phyloP scores from a whole-genome alignment of 2,329 filamentous ascomycete genomes.

The Aureobasidium uvarum region DNA sequence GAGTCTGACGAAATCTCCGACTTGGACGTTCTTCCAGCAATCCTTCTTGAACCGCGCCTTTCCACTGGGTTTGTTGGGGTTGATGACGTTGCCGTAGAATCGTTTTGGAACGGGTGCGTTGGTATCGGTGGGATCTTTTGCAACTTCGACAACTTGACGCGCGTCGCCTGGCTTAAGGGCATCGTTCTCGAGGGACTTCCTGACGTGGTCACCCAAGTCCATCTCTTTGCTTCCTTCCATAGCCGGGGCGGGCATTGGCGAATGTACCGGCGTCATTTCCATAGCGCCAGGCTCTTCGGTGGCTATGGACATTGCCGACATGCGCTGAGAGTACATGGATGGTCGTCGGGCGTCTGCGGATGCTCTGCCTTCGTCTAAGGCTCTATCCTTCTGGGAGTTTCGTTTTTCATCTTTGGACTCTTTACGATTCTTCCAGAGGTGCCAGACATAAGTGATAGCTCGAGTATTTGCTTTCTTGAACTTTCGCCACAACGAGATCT shows the following conservation, averaged over 20 bases:
- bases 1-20: slow-evolving; percentile 93
- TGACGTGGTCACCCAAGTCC: slow-evolving; percentile 26
- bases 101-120: slow-evolving; percentile 48
- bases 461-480: slow-evolving; percentile 85
- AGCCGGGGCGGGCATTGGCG: slow-evolving; percentile 62
- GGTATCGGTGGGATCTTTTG: slow-evolving; percentile 41
- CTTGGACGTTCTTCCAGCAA: slow-evolving; percentile 90
- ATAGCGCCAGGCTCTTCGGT: slow-evolving; percentile 63
- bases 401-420: slow-evolving; percentile 46
- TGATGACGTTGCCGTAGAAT: slow-evolving; percentile 68
- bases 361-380: slow-evolving; percentile 57
- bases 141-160: slow-evolving; percentile 35
- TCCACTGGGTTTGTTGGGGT: slow-evolving; percentile 64
- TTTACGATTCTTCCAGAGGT: slow-evolving; percentile 44
- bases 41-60: slow-evolving; percentile 87
- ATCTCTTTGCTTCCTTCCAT: slow-evolving; percentile 43
- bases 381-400: slow-evolving; percentile 52
- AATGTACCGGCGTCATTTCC: slow-evolving; percentile 93
- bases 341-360: slow-evolving; percentile 65
- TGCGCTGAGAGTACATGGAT: slow-evolving; percentile 56
- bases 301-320: slow-evolving; percentile 41
- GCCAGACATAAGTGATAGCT: slow-evolving; percentile 57
- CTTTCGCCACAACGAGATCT: slow-evolving; percentile 78
- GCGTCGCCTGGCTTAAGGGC: slow-evolving; percentile 29
- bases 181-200: slow-evolving; percentile 29